Base-by-base conservation (phyloP, 2,329 filamentous ascomycete genomes). In the Zelopaecilomyces penicillatus region DNA sequence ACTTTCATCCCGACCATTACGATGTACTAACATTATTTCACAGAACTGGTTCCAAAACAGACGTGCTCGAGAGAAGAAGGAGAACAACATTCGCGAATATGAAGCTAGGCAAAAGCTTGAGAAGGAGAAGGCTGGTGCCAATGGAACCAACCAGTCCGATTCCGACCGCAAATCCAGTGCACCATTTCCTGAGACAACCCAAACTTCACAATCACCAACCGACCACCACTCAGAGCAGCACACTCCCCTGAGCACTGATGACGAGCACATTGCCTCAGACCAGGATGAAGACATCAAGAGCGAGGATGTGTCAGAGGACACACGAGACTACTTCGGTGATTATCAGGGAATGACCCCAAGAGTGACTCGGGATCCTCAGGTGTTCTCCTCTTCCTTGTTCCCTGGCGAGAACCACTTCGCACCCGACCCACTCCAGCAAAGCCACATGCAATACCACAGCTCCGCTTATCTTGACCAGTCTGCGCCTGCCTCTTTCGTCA, bases 31-130 rank as follows among this genome's bases (percentile, higher is more conserved):
- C 60, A 31, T 19, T 19, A 11, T n/a, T 8, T 37, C 9, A 7
- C 42, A 83, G 79, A 83, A 83, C 57, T 83, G 80, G 80, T 83
- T 83, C 56, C 80, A 83, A 53, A 83, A 83, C 57, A 69, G 80
- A 47, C 71, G 80, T 42, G 79, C 80, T 43, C 76, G 80, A 61
- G 76, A 77, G 50, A 81, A 81, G 71, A 79, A 82, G 57, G 76
- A 81, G 58, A 75, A 71, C 55, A 80, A 79, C 41, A 67, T 67
- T 37, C 59, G 62, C 31, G 64, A 66, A 47, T 67, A 67, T 43
- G 64, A 66, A 33, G 65, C 64, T 32, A 62, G 57, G 43, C 65
- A 67, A 42, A 57, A 57, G 46, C 46, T 59, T 19, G 64, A 68
- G 44, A 66, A 65, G 49, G 58, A 64, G 12, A 56, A 56, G 30